Evolutionary conservation across 2,329 filamentous ascomycete genomes (phyloP).

Genomic region (Diaporthe citrichinensis): DNA sequence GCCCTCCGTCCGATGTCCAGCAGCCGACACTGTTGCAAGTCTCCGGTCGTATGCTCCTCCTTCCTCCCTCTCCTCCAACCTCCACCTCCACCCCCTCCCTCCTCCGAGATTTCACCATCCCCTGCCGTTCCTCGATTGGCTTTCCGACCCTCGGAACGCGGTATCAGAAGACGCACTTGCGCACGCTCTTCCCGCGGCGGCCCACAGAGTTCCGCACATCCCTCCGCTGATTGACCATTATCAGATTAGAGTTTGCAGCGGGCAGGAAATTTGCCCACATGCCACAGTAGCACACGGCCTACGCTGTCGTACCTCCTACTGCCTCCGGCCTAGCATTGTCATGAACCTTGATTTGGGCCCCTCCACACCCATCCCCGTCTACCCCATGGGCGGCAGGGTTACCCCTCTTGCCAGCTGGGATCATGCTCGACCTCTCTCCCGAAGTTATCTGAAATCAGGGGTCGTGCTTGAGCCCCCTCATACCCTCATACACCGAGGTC

Average conservation of each 20-base stretch:
- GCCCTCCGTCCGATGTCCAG: neutral
- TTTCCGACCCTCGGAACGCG: constrained; percentile 16
- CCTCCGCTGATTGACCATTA: constrained; percentile 15
- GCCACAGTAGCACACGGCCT: constrained; percentile 2
- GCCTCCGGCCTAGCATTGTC: constrained; percentile 10
- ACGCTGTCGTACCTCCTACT: constrained; percentile 16
- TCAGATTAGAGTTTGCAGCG: constrained; percentile 30
- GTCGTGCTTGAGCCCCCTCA: constrained; percentile 20
- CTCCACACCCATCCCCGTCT: constrained; percentile 9
- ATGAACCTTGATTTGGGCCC: constrained; percentile 16
- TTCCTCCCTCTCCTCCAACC: neutral
- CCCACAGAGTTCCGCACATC: constrained; percentile 31
- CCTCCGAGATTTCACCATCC: constrained; percentile 11
- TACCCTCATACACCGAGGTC: neutral
- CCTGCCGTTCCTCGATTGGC: neutral
- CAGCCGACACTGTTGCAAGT: constrained; percentile 2
- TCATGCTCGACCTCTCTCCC: constrained; percentile 12
- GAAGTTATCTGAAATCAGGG: constrained; percentile 24
- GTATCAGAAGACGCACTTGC: constrained; percentile 11
- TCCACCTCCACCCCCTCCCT: neutral
- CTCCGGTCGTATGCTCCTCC: neutral
- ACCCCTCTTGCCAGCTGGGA: constrained; percentile 31
- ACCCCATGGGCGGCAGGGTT: constrained; percentile 26
- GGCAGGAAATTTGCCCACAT: constrained; percentile 27
- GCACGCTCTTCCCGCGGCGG: constrained; percentile 23